phyloP scores from a whole-genome alignment of 495 filamentous ascomycete species.

The Bryoglossum gracile region DNA sequence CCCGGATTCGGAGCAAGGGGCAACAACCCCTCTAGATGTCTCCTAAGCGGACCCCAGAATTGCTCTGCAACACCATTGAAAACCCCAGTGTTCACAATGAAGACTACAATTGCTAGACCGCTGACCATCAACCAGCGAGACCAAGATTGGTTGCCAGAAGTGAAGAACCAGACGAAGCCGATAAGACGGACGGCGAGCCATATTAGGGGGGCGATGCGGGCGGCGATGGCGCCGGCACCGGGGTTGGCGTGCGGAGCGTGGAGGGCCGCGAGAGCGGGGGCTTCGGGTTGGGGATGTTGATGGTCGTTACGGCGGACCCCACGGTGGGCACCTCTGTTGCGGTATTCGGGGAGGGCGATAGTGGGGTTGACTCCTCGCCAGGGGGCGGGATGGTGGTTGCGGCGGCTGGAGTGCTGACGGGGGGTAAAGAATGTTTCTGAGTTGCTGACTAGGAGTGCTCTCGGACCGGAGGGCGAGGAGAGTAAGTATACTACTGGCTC shows the following conservation, averaged over 20 bases:
- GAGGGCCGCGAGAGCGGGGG: background rate
- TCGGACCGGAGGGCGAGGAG: slow-evolving; percentile 52
- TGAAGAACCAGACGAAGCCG: slow-evolving; percentile 74
- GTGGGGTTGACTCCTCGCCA: background rate
- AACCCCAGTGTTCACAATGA: slow-evolving; percentile 59
- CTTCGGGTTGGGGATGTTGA: slow-evolving; percentile 11
- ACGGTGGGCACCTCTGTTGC: slow-evolving; percentile 15
- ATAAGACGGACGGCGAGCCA: slow-evolving; percentile 75
- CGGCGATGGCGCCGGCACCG: slow-evolving; percentile 29
- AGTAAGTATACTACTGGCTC: slow-evolving; percentile 52
- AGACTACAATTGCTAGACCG: slow-evolving; percentile 48
- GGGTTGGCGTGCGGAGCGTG: slow-evolving; percentile 22
- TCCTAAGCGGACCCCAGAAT: slow-evolving; percentile 55
- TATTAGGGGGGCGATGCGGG: slow-evolving; percentile 49
- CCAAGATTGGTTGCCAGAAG: slow-evolving; percentile 61
- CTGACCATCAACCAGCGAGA: slow-evolving; percentile 58
- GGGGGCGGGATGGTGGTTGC: slow-evolving; percentile 11
- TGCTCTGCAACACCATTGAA: slow-evolving; percentile 49
- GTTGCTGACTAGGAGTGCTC: slow-evolving; percentile 47
- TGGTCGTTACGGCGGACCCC: slow-evolving; percentile 24
- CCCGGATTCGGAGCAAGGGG: slow-evolving; percentile 33
- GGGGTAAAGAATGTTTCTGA: slow-evolving; percentile 40
- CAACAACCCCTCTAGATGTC: slow-evolving; percentile 66
- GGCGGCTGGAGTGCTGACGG: slow-evolving; percentile 19
- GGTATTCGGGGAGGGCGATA: slow-evolving; percentile 16